phyloP scores from a whole-genome alignment of 2,329 filamentous ascomycete species.

The Colletotrichum sp. region DNA sequence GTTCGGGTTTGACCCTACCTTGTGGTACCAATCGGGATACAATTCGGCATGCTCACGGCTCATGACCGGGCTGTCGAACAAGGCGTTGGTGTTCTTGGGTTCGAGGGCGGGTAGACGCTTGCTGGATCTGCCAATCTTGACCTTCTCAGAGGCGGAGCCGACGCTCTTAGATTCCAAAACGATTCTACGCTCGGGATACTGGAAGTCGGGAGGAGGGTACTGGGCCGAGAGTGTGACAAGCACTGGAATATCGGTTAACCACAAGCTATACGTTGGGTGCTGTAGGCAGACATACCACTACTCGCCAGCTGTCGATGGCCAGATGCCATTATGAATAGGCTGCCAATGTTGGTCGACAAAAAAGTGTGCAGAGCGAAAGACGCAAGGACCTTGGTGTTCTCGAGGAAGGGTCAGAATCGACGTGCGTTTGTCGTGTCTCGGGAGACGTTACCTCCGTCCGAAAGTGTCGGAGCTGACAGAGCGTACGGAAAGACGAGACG shows the following conservation, averaged over 20 bases:
- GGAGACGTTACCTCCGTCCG: slow-evolving; percentile 1
- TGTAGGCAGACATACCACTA: background rate
- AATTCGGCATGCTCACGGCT: slow-evolving; percentile 70
- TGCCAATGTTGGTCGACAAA: background rate
- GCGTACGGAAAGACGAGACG: background rate
- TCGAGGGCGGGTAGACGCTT: slow-evolving; percentile 37
- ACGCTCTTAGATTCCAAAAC: slow-evolving; percentile 32
- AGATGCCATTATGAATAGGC: slow-evolving; percentile 3
- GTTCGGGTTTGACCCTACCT: slow-evolving; percentile 42
- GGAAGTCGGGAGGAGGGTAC: slow-evolving; percentile 14
- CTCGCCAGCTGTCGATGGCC: slow-evolving; percentile 1
- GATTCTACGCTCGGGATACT: slow-evolving; percentile 24
- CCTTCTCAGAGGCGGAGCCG: background rate
- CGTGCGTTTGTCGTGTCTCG: background rate
- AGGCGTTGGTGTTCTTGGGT: slow-evolving; percentile 60
- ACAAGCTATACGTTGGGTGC: background rate
- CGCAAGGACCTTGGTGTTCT: background rate
- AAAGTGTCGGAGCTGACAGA: slow-evolving; percentile 4
- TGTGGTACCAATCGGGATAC: slow-evolving; percentile 44
- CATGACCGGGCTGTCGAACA: slow-evolving; percentile 75
- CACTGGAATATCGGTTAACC: slow-evolving; percentile 26
- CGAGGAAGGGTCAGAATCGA: background rate
- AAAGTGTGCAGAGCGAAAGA: background rate
- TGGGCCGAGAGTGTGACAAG: slow-evolving; percentile 33
- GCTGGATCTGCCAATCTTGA: slow-evolving; percentile 51